A percentile compares a stretch with the other conserved stretches of the same genome.
These are phyloP conservation scores for Trametopsis cervina DNA, from an alignment of 768 basidiomycete species.

Conservation along the genomic window DNA sequence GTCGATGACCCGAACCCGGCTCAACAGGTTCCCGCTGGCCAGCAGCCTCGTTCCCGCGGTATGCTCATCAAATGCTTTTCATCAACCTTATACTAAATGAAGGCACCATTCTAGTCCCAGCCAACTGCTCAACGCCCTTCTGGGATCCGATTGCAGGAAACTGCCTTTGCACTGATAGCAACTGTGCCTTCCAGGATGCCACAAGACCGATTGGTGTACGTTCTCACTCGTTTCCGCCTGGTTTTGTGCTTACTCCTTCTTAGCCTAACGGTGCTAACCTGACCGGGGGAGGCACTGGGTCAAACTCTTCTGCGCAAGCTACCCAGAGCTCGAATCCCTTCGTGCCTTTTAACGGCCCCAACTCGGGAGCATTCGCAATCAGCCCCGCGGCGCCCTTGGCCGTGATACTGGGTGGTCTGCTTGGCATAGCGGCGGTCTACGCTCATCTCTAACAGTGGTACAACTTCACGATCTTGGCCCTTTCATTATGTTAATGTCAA, in stretches of 20 bases:
- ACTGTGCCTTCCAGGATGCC: constrained; percentile 58
- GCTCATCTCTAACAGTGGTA: not conserved
- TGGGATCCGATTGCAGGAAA: constrained; percentile 69
- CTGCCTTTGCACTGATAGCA: constrained; percentile 51
- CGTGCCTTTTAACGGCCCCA: constrained; percentile 40
- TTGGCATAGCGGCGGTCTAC: not conserved
- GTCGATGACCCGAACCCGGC: constrained; percentile 59
- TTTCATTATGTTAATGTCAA: no score
- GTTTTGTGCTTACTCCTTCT: constrained; percentile 3
- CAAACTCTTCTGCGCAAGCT: constrained; percentile 20
- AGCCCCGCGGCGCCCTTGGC: not conserved
- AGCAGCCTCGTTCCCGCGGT: constrained; percentile 49
- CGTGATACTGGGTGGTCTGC: not conserved
- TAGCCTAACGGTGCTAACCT: constrained; percentile 66
- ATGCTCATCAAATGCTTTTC: constrained; percentile 19
- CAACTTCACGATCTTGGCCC: no score
- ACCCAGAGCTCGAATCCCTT: constrained; percentile 30
- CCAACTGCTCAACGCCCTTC: constrained; percentile 72
- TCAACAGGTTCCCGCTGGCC: constrained; percentile 42
- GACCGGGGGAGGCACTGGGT: constrained; percentile 51
- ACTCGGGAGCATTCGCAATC: constrained; percentile 5
- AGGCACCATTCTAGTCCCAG: constrained; percentile 38
- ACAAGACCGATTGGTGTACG: constrained; percentile 60
- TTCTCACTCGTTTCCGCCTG: constrained; percentile 10
- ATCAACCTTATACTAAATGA: not conserved